Evolutionary conservation across 2,329 filamentous ascomycete genomes (phyloP).

Genomic region (Stachybotrys elegans): DNA sequence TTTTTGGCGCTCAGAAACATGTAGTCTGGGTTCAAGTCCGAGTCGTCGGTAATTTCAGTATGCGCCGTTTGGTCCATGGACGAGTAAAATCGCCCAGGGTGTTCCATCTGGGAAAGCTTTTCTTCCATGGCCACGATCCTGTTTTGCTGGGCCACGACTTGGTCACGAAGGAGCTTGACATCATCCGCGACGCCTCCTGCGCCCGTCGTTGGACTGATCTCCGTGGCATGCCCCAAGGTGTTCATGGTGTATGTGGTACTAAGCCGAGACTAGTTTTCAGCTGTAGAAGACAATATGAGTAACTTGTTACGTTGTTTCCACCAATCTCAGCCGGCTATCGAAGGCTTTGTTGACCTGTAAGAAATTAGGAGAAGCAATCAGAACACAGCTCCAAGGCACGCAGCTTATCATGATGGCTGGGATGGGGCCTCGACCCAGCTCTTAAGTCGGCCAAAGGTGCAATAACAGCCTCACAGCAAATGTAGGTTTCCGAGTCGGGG

Average conservation of each 20-base stretch:
- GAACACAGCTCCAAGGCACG: too few species aligned
- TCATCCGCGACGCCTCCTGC: background rate
- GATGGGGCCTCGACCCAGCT: background rate
- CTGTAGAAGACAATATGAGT: too few species aligned
- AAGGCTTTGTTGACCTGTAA: too few species aligned
- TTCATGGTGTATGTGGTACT: background rate
- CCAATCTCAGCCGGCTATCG: too few species aligned
- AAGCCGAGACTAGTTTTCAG: too few species aligned
- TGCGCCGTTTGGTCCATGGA: background rate
- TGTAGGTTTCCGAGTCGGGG: background rate
- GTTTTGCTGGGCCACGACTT: background rate
- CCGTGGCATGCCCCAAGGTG: background rate
- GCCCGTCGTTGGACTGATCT: background rate
- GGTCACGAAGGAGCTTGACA: background rate
- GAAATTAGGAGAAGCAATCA: too few species aligned
- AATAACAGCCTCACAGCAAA: background rate
- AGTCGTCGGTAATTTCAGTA: background rate
- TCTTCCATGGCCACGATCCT: background rate
- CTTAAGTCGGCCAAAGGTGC: background rate
- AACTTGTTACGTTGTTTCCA: too few species aligned
- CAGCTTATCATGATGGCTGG: too few species aligned
- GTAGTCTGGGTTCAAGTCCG: background rate
- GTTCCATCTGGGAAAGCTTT: background rate
- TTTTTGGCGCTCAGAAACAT: slow-evolving; percentile 1
- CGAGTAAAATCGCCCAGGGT: background rate